Evolutionary conservation across 148 eudicot species (phyloP).

Genomic region (Camellia granthamiana): DNA sequence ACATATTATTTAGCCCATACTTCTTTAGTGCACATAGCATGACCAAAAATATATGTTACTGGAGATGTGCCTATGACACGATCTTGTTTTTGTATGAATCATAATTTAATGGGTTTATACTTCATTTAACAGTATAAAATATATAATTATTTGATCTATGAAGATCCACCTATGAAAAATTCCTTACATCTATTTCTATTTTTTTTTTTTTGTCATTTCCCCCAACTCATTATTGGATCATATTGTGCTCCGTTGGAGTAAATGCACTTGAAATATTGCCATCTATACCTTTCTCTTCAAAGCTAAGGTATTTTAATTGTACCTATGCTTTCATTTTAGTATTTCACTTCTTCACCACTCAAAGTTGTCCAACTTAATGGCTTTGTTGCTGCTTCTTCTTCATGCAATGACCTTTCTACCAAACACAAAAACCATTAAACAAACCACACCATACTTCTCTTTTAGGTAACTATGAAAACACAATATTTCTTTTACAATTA

Average conservation of each 20-base stretch:
- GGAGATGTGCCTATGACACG: too few species aligned
- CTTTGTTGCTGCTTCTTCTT: slow-evolving; percentile 3
- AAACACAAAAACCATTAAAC: background rate
- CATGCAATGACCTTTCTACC: slow-evolving; percentile 12
- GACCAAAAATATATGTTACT: too few species aligned
- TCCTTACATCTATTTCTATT: background rate
- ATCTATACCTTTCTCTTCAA: slow-evolving; percentile 30
- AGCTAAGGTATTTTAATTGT: slow-evolving; percentile 29
- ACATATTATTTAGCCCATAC: too few species aligned
- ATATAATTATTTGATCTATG: too few species aligned
- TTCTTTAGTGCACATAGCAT: too few species aligned
- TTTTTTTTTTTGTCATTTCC: background rate
- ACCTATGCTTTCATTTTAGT: slow-evolving; percentile 1
- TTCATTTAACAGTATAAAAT: too few species aligned
- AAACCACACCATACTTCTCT: background rate
- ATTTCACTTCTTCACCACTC: slow-evolving; percentile 27
- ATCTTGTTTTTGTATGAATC: too few species aligned
- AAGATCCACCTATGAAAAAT: too few species aligned
- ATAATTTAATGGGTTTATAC: too few species aligned
- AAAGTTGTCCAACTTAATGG: slow-evolving; percentile 9
- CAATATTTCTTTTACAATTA: background rate
- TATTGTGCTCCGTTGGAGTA: background rate
- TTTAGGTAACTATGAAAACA: background rate
- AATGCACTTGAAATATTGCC: slow-evolving; percentile 8
- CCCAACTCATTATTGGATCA: background rate